A percentile compares a stretch with the other conserved stretches of the same genome.
Conservation (phyloP, 1,284 basidiomycete species). For the Ustilago cynodontis region DNA sequence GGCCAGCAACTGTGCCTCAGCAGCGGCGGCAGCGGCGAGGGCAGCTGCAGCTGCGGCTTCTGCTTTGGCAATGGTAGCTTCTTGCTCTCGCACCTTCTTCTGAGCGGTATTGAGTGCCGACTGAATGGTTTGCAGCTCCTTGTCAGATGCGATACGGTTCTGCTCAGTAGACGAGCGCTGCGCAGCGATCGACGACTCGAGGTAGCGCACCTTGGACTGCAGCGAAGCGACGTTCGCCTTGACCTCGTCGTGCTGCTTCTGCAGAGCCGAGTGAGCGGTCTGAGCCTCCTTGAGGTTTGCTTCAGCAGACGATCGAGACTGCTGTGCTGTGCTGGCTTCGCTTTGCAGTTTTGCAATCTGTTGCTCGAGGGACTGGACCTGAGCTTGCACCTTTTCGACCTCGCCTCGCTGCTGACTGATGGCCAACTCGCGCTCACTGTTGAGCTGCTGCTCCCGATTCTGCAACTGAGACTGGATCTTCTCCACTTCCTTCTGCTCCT, state of each 20-base stretch:
- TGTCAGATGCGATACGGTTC: conserved; percentile 48
- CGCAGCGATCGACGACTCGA: conserved; percentile 47
- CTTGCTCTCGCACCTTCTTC: conserved; percentile 50
- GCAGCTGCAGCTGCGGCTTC: conserved; percentile 49
- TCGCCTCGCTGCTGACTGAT: conserved; percentile 21
- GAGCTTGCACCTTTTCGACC: conserved; percentile 13
- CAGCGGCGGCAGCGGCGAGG: conserved; percentile 38
- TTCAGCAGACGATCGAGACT: conserved; percentile 28
- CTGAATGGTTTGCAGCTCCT: conserved; percentile 52
- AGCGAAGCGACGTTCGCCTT: conserved; percentile 41
- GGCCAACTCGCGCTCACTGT: conserved; percentile 15
- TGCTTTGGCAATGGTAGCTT: conserved; percentile 35
- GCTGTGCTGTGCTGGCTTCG: conserved; percentile 10
- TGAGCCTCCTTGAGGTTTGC: conserved; percentile 28
- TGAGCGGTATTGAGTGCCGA: conserved; percentile 51
- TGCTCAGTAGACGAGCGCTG: conserved; percentile 52
- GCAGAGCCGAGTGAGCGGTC: conserved; percentile 27
- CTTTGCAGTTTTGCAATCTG: conserved; percentile 14
- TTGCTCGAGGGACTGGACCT: conserved; percentile 11
- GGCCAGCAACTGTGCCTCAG: conserved; percentile 37
- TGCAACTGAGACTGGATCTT: conserved; percentile 24
- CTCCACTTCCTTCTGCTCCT: conserved; percentile 22
- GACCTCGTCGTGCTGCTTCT: conserved; percentile 48
- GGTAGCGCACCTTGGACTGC: conserved; percentile 52
- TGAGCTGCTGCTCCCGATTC: conserved; percentile 29